Percentiles rank a stretch among this genome's conserved stretches.
Conservation (phyloP, 192 early-diverging fungal genomes). For the Backusella circina region DNA sequence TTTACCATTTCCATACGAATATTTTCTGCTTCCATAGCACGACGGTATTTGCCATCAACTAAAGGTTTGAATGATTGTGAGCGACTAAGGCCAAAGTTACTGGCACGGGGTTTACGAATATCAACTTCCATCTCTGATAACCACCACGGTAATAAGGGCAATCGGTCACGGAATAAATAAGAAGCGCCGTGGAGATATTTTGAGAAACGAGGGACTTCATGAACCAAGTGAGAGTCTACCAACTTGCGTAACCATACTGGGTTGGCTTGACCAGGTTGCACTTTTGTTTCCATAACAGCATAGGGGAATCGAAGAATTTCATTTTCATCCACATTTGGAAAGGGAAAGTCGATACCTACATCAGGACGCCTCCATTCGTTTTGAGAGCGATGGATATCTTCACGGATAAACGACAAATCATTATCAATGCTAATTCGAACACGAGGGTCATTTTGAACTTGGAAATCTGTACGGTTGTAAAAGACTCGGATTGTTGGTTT, state of each 20-base stretch:
- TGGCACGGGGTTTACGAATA: constrained; percentile 44
- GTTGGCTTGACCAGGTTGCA: constrained; percentile 11
- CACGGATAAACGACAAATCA: constrained; percentile 90
- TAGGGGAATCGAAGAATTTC: constrained; percentile 36
- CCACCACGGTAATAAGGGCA: constrained; percentile 49
- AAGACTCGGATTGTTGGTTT: constrained; percentile 23
- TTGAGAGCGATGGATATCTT: constrained; percentile 76
- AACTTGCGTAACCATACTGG: constrained; percentile 26
- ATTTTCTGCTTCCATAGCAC: constrained; percentile 28
- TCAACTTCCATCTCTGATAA: constrained; percentile 50
- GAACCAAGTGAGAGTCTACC: constrained; percentile 40
- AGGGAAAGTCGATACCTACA: constrained; percentile 43
- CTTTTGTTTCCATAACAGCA: constrained; percentile 33
- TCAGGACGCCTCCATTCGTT: constrained; percentile 39
- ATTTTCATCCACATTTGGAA: constrained; percentile 10
- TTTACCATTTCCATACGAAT: constrained; percentile 40
- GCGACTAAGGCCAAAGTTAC: constrained; percentile 28
- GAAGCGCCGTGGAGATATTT: constrained; percentile 47
- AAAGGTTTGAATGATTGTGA: constrained; percentile 35
- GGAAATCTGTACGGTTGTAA: constrained; percentile 36
- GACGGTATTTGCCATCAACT: constrained; percentile 31
- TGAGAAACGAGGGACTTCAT: constrained; percentile 47
- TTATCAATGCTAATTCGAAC: constrained; percentile 82
- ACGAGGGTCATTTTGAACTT: constrained; percentile 43
- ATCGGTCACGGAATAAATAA: constrained; percentile 39